Base-by-base conservation (phyloP, 139 green algal species). In the Tetraselmis chui region DNA sequence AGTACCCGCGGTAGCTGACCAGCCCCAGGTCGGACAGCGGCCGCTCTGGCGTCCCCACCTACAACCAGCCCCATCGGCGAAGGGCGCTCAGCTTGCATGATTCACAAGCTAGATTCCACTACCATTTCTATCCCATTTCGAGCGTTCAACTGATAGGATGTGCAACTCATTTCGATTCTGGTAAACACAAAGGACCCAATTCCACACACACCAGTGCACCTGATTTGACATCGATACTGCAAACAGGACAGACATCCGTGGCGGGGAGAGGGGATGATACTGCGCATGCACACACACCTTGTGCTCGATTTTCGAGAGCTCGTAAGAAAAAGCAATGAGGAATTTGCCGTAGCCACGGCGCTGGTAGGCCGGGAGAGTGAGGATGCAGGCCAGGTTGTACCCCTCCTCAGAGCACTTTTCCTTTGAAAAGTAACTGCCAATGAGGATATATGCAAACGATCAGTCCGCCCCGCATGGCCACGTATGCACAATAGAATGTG, bases 301-400 rank as follows among this genome's bases (percentile, higher is more conserved):
- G 75, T 89, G 85, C 89, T 99, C 97, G 29, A 98, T 93, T 90
- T 99, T 99, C 84, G 85, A 94, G 59, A 99, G 90, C 90, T 99
- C 97, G 87, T 99, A 99, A 78, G 90, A 95, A 80, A 99, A 96
- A 30, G 91, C 89, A 84, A 99, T 99, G 76, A 99, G 93, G 85
- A 98, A 96, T 89, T 99, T 99, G 75, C 97, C 97, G 86, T 99
- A 99, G 29, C 97, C 97, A 87, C 98, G 98, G 59, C 96, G 94
- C 90, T 99, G 97, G 90, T 98, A 99, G 32, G 93, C 85, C 2
- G 97, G 97, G 80, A 99, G 88, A 2, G 94, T 98, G 27, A 99
- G 91, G 89, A 99, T 99, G 91, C 97, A 99, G 18, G 97, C 97
- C 83, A 99, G 92, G 90, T 99, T 99, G 91, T 97, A 98, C n/a